A percentile compares a stretch with the other conserved stretches of the same genome.
These are phyloP conservation scores for Trichosporon inkin DNA, from an alignment of 1,284 basidiomycete genomes.

Conservation along the genomic window DNA sequence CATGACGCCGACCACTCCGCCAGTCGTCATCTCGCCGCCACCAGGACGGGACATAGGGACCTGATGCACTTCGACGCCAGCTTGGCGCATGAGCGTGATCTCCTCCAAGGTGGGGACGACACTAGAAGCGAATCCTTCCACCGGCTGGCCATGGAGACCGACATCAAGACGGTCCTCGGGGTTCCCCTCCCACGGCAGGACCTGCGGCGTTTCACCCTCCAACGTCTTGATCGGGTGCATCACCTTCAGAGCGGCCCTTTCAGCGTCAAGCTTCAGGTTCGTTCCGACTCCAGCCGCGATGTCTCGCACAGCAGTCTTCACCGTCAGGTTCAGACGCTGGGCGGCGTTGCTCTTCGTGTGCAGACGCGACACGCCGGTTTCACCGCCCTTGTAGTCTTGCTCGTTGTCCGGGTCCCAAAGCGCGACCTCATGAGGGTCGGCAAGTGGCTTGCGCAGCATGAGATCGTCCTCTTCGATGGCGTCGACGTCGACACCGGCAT, in stretches of 20 bases:
- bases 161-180: constrained; percentile 57
- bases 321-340: constrained; percentile 36
- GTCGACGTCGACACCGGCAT: constrained; percentile 92
- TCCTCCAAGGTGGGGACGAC: constrained; percentile 70
- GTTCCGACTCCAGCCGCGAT: constrained; percentile 47
- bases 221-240: constrained; percentile 35
- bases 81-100: constrained; percentile 53
- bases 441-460: constrained; percentile 58
- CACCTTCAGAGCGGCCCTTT: constrained; percentile 53
- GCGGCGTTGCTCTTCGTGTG: constrained; percentile 36
- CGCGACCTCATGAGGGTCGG: constrained; percentile 58
- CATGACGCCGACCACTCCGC: background rate
- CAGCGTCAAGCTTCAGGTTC: constrained; percentile 45
- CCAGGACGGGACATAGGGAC: constrained; percentile 12
- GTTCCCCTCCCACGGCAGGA: constrained; percentile 27
- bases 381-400: constrained; percentile 53
- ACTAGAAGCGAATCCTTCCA: constrained; percentile 59
- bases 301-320: constrained; percentile 33
- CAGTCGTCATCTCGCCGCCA: background rate
- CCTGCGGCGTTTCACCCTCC: constrained; percentile 42
- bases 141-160: constrained; percentile 55
- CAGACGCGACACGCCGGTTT: constrained; percentile 45
- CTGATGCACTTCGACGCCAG: background rate
- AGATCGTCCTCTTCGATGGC: constrained; percentile 72
- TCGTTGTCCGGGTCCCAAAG: constrained; percentile 77